These are phyloP conservation scores for Claviceps maximensis DNA, from an alignment of 2,329 filamentous ascomycete species.

Conservation along the genomic window DNA sequence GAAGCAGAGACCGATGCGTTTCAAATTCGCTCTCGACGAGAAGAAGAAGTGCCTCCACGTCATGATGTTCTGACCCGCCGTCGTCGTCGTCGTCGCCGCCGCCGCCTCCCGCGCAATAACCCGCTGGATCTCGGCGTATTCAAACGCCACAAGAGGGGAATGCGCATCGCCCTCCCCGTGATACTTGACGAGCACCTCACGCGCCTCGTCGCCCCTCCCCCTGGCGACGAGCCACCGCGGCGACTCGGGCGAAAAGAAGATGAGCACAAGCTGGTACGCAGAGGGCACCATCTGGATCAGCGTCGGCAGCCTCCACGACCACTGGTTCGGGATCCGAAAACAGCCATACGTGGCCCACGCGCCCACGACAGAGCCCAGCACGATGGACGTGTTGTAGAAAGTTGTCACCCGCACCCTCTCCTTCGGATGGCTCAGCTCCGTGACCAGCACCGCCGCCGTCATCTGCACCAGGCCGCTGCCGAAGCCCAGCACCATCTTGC, in stretches of 20 bases:
- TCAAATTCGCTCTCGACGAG: slow-evolving; percentile 23
- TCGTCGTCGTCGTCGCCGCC: background rate
- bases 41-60: slow-evolving; percentile 31
- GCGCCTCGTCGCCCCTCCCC: slow-evolving; percentile 35
- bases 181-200: slow-evolving; percentile 35
- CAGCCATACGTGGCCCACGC: slow-evolving; percentile 25
- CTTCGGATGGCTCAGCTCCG: slow-evolving; percentile 28
- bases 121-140: slow-evolving; percentile 36
- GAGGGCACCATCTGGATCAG: slow-evolving; percentile 36
- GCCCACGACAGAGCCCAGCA: slow-evolving; percentile 23
- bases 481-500: slow-evolving; percentile 24
- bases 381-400: slow-evolving; percentile 29
- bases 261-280: slow-evolving; percentile 26
- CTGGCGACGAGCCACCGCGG: slow-evolving; percentile 45
- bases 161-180: slow-evolving; percentile 33
- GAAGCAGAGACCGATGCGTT: slow-evolving; percentile 27
- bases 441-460: slow-evolving; percentile 28
- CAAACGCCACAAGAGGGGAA: slow-evolving; percentile 31
- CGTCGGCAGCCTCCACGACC: slow-evolving; percentile 40
- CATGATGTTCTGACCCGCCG: slow-evolving; percentile 18
- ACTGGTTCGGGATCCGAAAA: slow-evolving; percentile 17
- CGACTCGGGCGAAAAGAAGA: slow-evolving; percentile 43
- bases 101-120: slow-evolving; percentile 18
- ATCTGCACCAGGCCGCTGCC: slow-evolving; percentile 26
- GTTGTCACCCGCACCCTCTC: slow-evolving; percentile 25